Conservation (phyloP, 2,329 filamentous ascomycete species). For the Aspergillus sp. region DNA sequence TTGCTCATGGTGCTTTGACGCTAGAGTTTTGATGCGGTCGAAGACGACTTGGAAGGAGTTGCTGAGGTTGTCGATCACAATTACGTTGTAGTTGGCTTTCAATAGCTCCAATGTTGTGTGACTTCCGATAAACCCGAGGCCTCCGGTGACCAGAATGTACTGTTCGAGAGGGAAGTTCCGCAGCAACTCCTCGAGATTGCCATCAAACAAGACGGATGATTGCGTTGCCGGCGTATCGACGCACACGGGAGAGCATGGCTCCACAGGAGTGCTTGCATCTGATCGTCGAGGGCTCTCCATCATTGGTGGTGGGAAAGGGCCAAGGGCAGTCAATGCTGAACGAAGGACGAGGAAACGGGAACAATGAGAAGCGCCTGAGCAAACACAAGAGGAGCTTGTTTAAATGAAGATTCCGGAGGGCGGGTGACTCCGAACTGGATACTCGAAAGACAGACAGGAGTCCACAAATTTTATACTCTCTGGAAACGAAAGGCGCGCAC, state of each 20-base stretch:
- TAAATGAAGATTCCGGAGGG: conserved; percentile 10
- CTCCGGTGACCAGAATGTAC: conserved; percentile 46
- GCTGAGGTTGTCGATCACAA: conserved; percentile 44
- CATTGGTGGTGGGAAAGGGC: conserved; percentile 10
- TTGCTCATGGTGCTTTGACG: conserved; percentile 36
- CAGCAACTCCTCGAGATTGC: conserved; percentile 43
- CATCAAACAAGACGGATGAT: conserved; percentile 47
- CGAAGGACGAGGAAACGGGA: conserved; percentile 8
- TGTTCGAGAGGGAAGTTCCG: conserved; percentile 38
- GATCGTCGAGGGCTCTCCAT: conserved; percentile 33
- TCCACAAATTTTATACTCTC: conserved; percentile 23
- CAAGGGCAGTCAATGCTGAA: conserved; percentile 11
- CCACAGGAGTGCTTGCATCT: conserved; percentile 31
- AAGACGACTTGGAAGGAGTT: conserved; percentile 39
- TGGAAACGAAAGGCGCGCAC: conserved; percentile 8
- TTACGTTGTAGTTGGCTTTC: conserved; percentile 42
- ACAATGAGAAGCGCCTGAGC: conserved; percentile 8
- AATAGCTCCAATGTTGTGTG: conserved; percentile 44
- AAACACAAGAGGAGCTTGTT: conserved; percentile 13
- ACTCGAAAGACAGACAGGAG: conserved; percentile 20
- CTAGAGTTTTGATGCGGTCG: conserved; percentile 34
- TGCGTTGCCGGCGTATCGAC: conserved; percentile 47
- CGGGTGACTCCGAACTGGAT: conserved; percentile 12
- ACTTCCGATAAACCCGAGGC: conserved; percentile 44
- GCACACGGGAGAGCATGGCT: conserved; percentile 28